Percentiles rank a stretch among this genome's conserved stretches.
Evolutionary conservation across 805 yeast species (phyloP).

Genomic region (Zygosaccharomyces kombuchaensis): DNA sequence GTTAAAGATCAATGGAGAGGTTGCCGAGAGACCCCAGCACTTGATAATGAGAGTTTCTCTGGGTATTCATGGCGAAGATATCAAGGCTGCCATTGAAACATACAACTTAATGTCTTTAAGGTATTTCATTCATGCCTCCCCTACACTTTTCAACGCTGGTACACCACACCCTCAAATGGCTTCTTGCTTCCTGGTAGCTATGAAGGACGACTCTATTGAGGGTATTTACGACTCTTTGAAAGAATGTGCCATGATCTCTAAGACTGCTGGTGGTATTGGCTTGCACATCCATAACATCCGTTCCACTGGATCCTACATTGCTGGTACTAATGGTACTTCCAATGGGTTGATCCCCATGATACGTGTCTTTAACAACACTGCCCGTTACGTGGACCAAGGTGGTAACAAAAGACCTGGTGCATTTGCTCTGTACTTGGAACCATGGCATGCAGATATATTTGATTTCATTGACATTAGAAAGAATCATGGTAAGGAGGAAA

Average conservation of each 20-base stretch:
- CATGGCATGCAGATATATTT: slow-evolving; percentile 92
- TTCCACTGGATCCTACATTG: slow-evolving; percentile 76
- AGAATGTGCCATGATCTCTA: slow-evolving; percentile 83
- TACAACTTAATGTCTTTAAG: slow-evolving; percentile 82
- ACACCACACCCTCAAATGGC: slow-evolving; percentile 78
- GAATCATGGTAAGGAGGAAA: slow-evolving; percentile 92
- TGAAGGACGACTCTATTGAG: slow-evolving; percentile 90
- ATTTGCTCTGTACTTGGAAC: slow-evolving; percentile 85
- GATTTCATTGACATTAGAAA: slow-evolving; percentile 81
- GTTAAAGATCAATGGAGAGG: slow-evolving; percentile 54
- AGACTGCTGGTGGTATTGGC: slow-evolving; percentile 93
- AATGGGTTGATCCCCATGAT: slow-evolving; percentile 92
- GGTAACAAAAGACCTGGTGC: slow-evolving; percentile 98
- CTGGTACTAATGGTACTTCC: slow-evolving; percentile 88
- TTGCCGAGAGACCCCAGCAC: slow-evolving; percentile 91
- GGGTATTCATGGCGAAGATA: slow-evolving; percentile 76
- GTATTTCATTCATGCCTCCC: slow-evolving; percentile 89
- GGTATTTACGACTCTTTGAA: slow-evolving; percentile 87
- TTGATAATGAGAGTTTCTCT: slow-evolving; percentile 86
- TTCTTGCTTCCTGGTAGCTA: slow-evolving; percentile 87
- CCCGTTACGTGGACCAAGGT: slow-evolving; percentile 95
- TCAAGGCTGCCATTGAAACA: slow-evolving; percentile 68
- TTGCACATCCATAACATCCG: slow-evolving; percentile 81
- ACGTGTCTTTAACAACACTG: slow-evolving; percentile 88
- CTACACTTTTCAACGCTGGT: slow-evolving; percentile 89